These are phyloP conservation scores for Suhomyces emberorum DNA, from an alignment of 805 yeast species.

Conservation along the genomic window DNA sequence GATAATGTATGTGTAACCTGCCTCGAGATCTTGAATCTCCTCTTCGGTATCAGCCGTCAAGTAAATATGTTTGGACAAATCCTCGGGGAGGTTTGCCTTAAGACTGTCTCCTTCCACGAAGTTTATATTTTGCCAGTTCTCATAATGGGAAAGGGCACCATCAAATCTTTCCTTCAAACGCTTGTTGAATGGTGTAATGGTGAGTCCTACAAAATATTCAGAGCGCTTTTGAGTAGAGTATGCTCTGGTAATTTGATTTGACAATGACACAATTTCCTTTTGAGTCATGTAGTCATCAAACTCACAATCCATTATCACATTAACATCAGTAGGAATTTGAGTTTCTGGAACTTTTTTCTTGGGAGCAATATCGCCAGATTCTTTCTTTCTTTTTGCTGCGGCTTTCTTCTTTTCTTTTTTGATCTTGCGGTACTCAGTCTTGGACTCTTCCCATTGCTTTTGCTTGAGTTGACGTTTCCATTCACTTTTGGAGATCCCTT, in stretches of 20 bases:
- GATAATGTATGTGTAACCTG: constrained; percentile 73
- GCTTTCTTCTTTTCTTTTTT: constrained; percentile 52
- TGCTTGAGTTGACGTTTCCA: constrained; percentile 72
- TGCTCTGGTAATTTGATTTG: constrained; percentile 76
- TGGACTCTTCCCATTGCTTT: constrained; percentile 58
- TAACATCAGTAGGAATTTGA: constrained; percentile 49
- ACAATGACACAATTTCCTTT: constrained; percentile 63
- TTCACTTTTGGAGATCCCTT: constrained; percentile 82
- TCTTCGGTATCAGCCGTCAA: constrained; percentile 86
- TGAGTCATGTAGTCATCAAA: constrained; percentile 89
- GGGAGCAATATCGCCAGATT: constrained; percentile 22
- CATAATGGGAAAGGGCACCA: constrained; percentile 52
- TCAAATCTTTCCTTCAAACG: constrained; percentile 68
- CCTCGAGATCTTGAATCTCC: constrained; percentile 57
- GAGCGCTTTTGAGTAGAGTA: constrained; percentile 76
- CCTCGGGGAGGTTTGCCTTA: constrained; percentile 28
- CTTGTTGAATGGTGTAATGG: constrained; percentile 64
- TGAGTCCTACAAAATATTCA: constrained; percentile 52
- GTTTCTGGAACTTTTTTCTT: constrained; percentile 37
- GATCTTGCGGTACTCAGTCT: constrained; percentile 57
- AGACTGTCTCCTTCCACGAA: constrained; percentile 40
- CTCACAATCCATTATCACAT: constrained; percentile 78
- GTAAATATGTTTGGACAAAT: constrained; percentile 51
- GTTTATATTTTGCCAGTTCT: constrained; percentile 64
- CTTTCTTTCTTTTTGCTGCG: constrained; percentile 26